Base-by-base conservation (phyloP, 164 flowering plant species). In the Saururus chinensis region DNA sequence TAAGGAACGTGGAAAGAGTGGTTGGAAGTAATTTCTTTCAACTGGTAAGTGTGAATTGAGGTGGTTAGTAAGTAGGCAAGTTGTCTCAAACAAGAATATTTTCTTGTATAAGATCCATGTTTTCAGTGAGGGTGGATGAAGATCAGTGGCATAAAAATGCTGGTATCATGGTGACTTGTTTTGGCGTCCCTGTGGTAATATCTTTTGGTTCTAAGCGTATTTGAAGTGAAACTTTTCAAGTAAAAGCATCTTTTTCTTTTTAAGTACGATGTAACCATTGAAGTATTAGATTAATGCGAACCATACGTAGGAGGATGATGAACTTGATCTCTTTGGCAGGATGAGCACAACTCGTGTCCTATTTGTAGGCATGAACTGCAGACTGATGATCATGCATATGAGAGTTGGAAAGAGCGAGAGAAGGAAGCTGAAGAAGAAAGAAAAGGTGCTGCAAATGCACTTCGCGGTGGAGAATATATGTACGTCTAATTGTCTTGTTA, bases 401-500 rank as follows among this genome's bases (percentile, higher is more conserved):
- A 92, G 74, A 84, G 89, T 69, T 71, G 89, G 86, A 92, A 88
- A 79, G 93, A 89, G 76, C 66, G 85, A 65, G 96, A 92, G 59
- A 89, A 76, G 73, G 96, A 88, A 70, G 96, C 85, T 3, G 96
- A 82, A 72, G 92, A 87, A 70, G 96, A 89, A 68, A 79, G 96
- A 60, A 86, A 78, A 76, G 98, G 96, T 30, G 98, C 98, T 60
- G 98, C 85, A 37, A 89, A 92, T 77, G 98, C 99, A 19, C 64
- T 93, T 35, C 96, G 95, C 51, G 99, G 87, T 53, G 99, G 99
- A 64, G 99, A 93, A 76, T 90, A 78, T 72, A 90, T 93, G 95
- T 90, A 88, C 76, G 85, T 93, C 23, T 93, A 79, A 75, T 60
- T 63, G 51, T 11, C 12, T 4, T 58, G 35, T 55, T 11, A 24